These are phyloP conservation scores for Macadamia integrifolia DNA, from an alignment of 164 flowering plant species.

Conservation along the genomic window DNA sequence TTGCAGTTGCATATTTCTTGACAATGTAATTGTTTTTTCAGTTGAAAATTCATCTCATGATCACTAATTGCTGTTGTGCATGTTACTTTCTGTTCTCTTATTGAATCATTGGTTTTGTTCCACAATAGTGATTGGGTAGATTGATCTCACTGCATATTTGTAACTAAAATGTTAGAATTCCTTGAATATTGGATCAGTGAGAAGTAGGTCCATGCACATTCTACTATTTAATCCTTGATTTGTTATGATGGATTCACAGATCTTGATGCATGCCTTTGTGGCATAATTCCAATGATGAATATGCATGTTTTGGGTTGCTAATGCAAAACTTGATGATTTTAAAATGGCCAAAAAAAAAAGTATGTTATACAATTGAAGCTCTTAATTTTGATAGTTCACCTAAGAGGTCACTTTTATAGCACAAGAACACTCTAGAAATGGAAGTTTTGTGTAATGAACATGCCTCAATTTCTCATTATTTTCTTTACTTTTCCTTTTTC, in stretches of 20 bases:
- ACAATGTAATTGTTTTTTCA: no score
- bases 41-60: background rate
- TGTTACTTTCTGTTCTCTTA: background rate
- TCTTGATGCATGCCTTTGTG: background rate
- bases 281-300: background rate
- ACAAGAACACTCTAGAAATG: background rate
- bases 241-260: background rate
- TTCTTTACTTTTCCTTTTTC: background rate
- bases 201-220: background rate
- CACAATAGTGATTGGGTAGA: background rate
- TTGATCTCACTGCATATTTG: no score
- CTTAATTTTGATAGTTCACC: background rate
- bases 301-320: background rate
- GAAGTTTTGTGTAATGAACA: no score
- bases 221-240: background rate
- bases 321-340: background rate
- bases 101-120: background rate
- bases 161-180: no score
- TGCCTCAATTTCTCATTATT: no score
- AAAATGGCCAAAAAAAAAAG: no score
- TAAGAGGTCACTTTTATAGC: no score
- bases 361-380: background rate
- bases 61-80: background rate
- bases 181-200: no score
- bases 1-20: background rate